Evolutionary conservation across 768 basidiomycete species (phyloP).

Genomic region (Trametes cubensis): DNA sequence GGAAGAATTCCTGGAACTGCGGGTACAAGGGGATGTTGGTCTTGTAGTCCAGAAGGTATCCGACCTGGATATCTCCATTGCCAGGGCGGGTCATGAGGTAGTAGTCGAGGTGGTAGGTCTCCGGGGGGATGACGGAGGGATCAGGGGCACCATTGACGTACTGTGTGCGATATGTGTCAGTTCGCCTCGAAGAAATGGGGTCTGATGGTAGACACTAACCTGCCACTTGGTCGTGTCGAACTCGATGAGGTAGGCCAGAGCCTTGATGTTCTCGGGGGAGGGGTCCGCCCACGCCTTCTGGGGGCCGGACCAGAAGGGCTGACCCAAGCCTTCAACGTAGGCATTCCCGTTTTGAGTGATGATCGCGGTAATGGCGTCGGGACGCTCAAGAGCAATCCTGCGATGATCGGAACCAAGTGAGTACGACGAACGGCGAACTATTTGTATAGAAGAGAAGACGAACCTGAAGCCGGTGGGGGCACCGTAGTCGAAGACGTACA

Average conservation of each 20-base stretch:
- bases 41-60: slow-evolving; percentile 44
- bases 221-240: slow-evolving; percentile 41
- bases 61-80: slow-evolving; percentile 46
- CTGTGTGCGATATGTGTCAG: slow-evolving; percentile 25
- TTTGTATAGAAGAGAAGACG: not conserved
- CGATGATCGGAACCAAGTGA: not conserved
- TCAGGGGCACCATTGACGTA: slow-evolving; percentile 41
- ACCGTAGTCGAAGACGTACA: slow-evolving; percentile 57
- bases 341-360: slow-evolving; percentile 55
- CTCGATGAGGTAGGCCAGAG: slow-evolving; percentile 28
- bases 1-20: slow-evolving; percentile 47
- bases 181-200: not conserved
- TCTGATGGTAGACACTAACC: slow-evolving; percentile 16
- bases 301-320: slow-evolving; percentile 41
- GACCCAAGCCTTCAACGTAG: slow-evolving; percentile 47
- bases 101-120: slow-evolving; percentile 47
- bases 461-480: slow-evolving; percentile 40
- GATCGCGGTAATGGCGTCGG: slow-evolving; percentile 46
- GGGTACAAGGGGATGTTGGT: slow-evolving; percentile 49
- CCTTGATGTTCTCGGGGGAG: slow-evolving; percentile 32
- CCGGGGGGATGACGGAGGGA: slow-evolving; percentile 41
- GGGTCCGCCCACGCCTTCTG: slow-evolving; percentile 38
- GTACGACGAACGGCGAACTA: not conserved
- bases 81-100: slow-evolving; percentile 43
- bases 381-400: slow-evolving; percentile 45